These are phyloP conservation scores for Claviceps sp. DNA, from an alignment of 2,329 filamentous ascomycete genomes.

Conservation along the genomic window DNA sequence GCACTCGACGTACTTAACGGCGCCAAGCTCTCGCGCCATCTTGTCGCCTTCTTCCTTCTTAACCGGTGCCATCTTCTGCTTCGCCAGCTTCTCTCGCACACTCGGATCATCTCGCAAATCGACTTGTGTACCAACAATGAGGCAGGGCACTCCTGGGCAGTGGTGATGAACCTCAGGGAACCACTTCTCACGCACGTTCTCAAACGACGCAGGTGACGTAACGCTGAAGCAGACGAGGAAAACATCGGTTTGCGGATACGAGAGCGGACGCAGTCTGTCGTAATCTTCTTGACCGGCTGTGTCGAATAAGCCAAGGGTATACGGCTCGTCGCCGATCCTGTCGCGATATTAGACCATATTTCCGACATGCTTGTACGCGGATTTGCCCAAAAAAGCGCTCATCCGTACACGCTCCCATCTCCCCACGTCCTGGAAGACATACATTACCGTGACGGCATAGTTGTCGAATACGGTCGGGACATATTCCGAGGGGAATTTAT, in stretches of 20 bases:
- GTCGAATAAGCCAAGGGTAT: slow-evolving; percentile 94
- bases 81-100: slow-evolving; percentile 80
- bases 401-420: slow-evolving; percentile 1
- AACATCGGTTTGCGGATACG: slow-evolving; percentile 96
- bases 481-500: slow-evolving; percentile 99
- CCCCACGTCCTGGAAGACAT: slow-evolving; percentile 31
- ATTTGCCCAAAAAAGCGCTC: not conserved
- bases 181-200: slow-evolving; percentile 99
- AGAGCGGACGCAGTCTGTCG: slow-evolving; percentile 87
- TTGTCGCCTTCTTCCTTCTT: slow-evolving; percentile 83
- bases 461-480: slow-evolving; percentile 99
- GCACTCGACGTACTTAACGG: slow-evolving; percentile 98
- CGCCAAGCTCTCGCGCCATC: slow-evolving; percentile 95
- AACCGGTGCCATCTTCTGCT: slow-evolving; percentile 94
- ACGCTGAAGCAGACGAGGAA: slow-evolving; percentile 99
- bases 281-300: slow-evolving; percentile 99
- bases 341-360: slow-evolving; percentile 7
- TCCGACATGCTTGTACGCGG: not conserved
- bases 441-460: slow-evolving; percentile 99
- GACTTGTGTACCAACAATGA: slow-evolving; percentile 95
- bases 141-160: slow-evolving; percentile 91
- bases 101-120: slow-evolving; percentile 83
- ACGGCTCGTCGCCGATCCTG: slow-evolving; percentile 98
- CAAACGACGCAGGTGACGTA: slow-evolving; percentile 92
- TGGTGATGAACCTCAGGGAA: slow-evolving; percentile 98